phyloP scores from a whole-genome alignment of 345 rosid species.

The Trapa incisa region DNA sequence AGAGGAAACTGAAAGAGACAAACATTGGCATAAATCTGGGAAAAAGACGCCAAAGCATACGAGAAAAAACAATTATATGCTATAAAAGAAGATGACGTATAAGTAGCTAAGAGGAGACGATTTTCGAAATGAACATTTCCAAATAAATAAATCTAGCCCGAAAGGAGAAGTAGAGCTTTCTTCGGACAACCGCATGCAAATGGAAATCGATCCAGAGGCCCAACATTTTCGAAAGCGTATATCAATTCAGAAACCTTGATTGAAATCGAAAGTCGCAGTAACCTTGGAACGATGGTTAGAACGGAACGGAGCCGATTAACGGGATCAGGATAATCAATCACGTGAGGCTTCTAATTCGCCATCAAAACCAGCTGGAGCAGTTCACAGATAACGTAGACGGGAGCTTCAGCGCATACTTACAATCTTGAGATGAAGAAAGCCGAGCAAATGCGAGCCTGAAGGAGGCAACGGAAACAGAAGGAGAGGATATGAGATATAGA shows the following conservation, averaged over 20 bases:
- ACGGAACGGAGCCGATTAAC: neutral
- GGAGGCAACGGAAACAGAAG: slow-evolving; percentile 8
- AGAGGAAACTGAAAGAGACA: neutral
- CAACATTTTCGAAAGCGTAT: neutral
- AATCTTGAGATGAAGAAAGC: neutral
- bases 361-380: neutral
- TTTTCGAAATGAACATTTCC: neutral
- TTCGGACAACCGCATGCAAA: neutral
- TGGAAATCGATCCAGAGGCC: neutral
- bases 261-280: neutral
- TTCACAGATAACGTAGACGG: neutral
- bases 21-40: too few relatives aligned
- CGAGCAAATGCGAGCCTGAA: neutral
- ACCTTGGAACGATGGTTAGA: neutral
- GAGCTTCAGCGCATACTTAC: neutral
- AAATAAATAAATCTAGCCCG: neutral
- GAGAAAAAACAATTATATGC: too few relatives aligned
- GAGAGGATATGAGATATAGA: neutral
- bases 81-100: too few relatives aligned
- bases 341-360: neutral
- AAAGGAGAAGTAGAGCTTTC: neutral
- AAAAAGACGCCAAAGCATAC: too few relatives aligned
- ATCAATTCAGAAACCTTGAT: neutral
- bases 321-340: neutral
- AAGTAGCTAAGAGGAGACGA: neutral